phyloP scores from a whole-genome alignment of 129 eudicot genomes.

The Flaveria bidentis region DNA sequence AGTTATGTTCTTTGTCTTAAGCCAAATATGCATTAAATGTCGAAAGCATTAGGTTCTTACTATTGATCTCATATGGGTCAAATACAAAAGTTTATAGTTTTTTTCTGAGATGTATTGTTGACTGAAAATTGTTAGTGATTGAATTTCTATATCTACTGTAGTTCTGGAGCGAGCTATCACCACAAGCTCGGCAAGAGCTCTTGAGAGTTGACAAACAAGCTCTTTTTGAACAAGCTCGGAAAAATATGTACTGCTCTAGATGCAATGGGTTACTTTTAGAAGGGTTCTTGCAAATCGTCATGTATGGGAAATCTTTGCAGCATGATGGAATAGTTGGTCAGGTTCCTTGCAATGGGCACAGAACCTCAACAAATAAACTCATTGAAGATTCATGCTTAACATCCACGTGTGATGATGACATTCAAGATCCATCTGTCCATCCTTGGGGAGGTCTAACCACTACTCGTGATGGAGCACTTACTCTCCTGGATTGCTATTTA shows the following conservation, averaged over 20 bases:
- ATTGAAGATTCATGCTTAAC: slow-evolving; percentile 40
- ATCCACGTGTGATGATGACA: slow-evolving; percentile 61
- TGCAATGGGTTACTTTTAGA: slow-evolving; percentile 92
- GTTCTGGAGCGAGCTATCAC: slow-evolving; percentile 91
- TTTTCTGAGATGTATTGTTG: slow-evolving; percentile 2
- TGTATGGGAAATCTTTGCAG: slow-evolving; percentile 89
- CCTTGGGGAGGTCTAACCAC: slow-evolving; percentile 98
- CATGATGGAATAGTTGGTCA: slow-evolving; percentile 63
- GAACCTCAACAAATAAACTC: slow-evolving; percentile 42
- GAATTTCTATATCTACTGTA: slow-evolving; percentile 40
- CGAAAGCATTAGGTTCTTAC: slow-evolving; percentile 4
- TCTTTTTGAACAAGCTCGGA: slow-evolving; percentile 94
- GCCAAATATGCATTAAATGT: not conserved
- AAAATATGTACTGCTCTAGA: slow-evolving; percentile 94
- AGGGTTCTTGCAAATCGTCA: slow-evolving; percentile 87
- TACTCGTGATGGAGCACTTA: slow-evolving; percentile 77
- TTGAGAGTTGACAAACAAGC: slow-evolving; percentile 83
- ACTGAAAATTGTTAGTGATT: slow-evolving; percentile 29
- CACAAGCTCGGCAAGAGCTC: slow-evolving; percentile 80
- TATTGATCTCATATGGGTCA: slow-evolving; percentile 3
- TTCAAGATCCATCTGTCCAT: slow-evolving; percentile 93
- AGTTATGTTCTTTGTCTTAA: not conserved
- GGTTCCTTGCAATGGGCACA: slow-evolving; percentile 41
- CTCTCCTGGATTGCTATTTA: slow-evolving; percentile 84
- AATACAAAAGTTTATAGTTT: not conserved